These are phyloP conservation scores for Saccharomyces mikatae DNA, from an alignment of 805 yeast genomes.

Conservation along the genomic window DNA sequence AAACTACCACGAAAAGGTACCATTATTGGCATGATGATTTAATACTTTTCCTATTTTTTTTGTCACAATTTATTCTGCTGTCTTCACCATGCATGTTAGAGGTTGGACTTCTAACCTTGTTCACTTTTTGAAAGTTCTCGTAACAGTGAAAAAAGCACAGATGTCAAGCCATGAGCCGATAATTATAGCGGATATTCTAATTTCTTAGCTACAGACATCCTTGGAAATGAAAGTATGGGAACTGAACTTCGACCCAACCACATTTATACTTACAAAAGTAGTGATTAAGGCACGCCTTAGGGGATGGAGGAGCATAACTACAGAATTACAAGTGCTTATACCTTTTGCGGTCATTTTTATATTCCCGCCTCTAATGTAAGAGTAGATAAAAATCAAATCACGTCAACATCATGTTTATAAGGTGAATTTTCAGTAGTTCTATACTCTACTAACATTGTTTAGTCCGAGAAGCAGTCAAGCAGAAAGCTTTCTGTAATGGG, in stretches of 20 bases:
- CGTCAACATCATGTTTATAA: too few species aligned
- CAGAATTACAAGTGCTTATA: not conserved
- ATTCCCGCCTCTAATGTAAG: not conserved
- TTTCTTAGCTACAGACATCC: not conserved
- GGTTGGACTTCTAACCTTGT: slow-evolving; percentile 22
- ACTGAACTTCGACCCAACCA: slow-evolving; percentile 27
- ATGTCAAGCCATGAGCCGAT: not conserved
- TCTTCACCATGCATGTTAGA: not conserved
- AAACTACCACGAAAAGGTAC: slow-evolving; percentile 23
- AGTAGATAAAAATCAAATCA: too few species aligned
- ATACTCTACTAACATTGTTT: too few species aligned
- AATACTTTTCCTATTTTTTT: slow-evolving; percentile 13
- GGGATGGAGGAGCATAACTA: not conserved
- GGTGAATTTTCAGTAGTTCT: too few species aligned
- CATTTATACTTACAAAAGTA: slow-evolving; percentile 18
- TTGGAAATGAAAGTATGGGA: slow-evolving; percentile 19
- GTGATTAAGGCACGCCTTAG: not conserved
- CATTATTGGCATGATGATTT: slow-evolving; percentile 19
- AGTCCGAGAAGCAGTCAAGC: too few species aligned
- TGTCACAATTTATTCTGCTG: slow-evolving; percentile 12
- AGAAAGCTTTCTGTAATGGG: too few species aligned
- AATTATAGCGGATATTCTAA: not conserved
- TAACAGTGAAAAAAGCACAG: slow-evolving; percentile 17
- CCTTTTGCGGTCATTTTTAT: not conserved
- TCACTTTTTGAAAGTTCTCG: slow-evolving; percentile 18